Evolutionary conservation across 2,329 filamentous ascomycete species (phyloP), one percentile per base, ranked within the genome.

Genomic region (Verruconis gallopava): DNA sequence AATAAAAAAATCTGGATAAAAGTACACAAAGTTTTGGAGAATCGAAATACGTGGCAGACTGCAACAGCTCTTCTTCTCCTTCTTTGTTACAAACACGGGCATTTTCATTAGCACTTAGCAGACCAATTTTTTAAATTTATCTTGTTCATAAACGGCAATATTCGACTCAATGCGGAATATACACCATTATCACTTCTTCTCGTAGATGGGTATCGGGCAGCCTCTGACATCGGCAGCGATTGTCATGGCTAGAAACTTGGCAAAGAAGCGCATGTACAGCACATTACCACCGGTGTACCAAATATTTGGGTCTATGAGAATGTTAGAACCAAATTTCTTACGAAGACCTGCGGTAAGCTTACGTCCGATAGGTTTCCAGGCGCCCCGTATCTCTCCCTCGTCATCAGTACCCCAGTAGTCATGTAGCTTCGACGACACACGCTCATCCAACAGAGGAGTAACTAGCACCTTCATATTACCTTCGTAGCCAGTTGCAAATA

Each of bases 391-490:
- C 48, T 71, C 68, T 5, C 67, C 67, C 44, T 71, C 67, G 3
- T 56, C 48, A 50, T 70, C 61, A 9, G 68, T 37, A 38, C 54
- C 54, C 54, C 61, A 63, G 6, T 63, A 56, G 42, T 77, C 73
- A 2, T 62, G 61, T 3, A 77, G 67, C 19, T 65, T 63, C 40
- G 75, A 70, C 0, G 74, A 77, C 6, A 82, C 63, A 14, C 69
- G 65, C 21, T 77, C 68, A 0, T 79, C 80, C 42, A 84, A 67
- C 15, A 80, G 71, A 21, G 65, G 63, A 48, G 0, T 64, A 60
- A 58, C 60, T 69, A 30, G 18, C 20, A 40, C 25, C 34, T 67
- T 65, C 78, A 84, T 85, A 52, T 80, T 81, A 46, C 77, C 69
- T 19, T 44, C 42, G 49, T 79, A 82, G 0, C 74, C 64, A 0